Evolutionary conservation across 1,284 basidiomycete genomes (phyloP), one percentile per base, ranked within the genome.

Genomic region (Schizopora paradoxa): DNA sequence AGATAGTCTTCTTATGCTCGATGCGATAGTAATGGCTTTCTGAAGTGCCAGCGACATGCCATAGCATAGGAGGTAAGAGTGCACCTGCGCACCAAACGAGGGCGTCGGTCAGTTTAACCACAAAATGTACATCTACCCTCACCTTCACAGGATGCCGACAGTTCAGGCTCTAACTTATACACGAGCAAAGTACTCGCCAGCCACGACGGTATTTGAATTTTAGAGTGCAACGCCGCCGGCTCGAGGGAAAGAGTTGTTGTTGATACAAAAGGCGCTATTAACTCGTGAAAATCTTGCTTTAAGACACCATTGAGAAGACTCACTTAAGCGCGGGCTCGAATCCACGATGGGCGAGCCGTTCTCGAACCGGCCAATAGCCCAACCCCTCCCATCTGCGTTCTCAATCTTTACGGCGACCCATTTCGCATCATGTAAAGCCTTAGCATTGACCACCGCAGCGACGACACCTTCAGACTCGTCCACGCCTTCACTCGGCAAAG

Each of bases 11-110:
- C 16, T 61, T 52, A 21, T 51, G 55, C 10, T 60, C 54, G 16
- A 82, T 63, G 6, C 80, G 74, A 58, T 81, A 82, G 58, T 84
- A 89, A 51, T 90, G 84, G 0, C 74, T 72, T 65, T 94, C 91
- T 22, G 69, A 65, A 2, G 67, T 56, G 41, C 72, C 68, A 0
- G 83, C 78, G 0, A 66, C 67, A 48, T 84, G 78, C 23, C 72
- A 64, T 6, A 89, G 65, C 5, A 86, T 61, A 2, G 83, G 79
- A 8, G 73, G 65, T 14, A 82, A 65, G 6, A 78, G 56, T 1
- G 69, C 57, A 41, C 66, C 75, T 82, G 53, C 36, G 31, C 16
- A 33, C 39, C 1, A 32, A n/a, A 36, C 3, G 19, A 35, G 19
- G 4, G 26, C n/a, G n/a, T n/a, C n/a, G n/a, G 19, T 7, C 13